phyloP scores from a whole-genome alignment of 2,329 filamentous ascomycete species.

The Fusarium hostae region DNA sequence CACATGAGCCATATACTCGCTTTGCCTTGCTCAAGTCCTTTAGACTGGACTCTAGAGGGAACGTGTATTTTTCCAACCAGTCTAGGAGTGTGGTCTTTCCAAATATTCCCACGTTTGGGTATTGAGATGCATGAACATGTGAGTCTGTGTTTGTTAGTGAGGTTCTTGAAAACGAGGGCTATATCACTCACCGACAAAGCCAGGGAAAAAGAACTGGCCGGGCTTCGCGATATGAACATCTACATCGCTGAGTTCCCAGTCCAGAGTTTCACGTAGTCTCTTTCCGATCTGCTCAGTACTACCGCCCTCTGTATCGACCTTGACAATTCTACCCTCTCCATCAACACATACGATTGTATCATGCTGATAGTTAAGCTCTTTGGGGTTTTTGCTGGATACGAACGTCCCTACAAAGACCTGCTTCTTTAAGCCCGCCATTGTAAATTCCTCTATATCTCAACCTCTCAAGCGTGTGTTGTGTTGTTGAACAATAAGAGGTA shows the following conservation, averaged over 20 bases:
- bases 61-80: slow-evolving; percentile 95
- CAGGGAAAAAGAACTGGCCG: slow-evolving; percentile 83
- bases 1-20: slow-evolving; percentile 79
- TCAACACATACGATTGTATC: slow-evolving; percentile 64
- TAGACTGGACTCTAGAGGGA: slow-evolving; percentile 87
- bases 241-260: slow-evolving; percentile 57
- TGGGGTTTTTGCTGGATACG: slow-evolving; percentile 61
- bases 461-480: neutral
- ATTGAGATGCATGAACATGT: slow-evolving; percentile 94
- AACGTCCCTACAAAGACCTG: slow-evolving; percentile 67
- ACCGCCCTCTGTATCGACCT: slow-evolving; percentile 54
- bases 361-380: slow-evolving; percentile 63
- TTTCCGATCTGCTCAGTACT: slow-evolving; percentile 47
- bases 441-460: neutral
- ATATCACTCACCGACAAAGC: slow-evolving; percentile 73
- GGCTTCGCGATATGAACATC: slow-evolving; percentile 51
- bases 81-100: slow-evolving; percentile 91
- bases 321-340: slow-evolving; percentile 60
- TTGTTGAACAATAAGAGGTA: neutral
- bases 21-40: slow-evolving; percentile 69
- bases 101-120: slow-evolving; percentile 93
- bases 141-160: slow-evolving; percentile 71
- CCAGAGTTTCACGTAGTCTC: slow-evolving; percentile 54
- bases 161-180: neutral
- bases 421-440: slow-evolving; percentile 46